Base-by-base conservation (phyloP, 768 basidiomycete genomes). In the Termitomyces eurrhizus region DNA sequence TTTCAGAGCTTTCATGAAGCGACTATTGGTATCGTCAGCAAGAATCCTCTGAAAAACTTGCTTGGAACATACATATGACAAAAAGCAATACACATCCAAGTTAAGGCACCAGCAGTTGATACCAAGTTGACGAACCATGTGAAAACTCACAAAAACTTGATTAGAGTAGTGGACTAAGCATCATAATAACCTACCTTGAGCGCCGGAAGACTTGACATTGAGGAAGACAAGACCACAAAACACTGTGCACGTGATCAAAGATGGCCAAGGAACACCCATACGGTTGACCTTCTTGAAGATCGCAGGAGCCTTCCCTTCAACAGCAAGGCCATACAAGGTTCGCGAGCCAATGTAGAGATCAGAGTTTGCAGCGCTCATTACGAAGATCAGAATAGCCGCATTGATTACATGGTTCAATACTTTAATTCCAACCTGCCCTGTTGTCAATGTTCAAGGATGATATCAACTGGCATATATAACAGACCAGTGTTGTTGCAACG, bases 361-460 rank as follows among this genome's bases (percentile, higher is more conserved):
- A 16, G 82, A 83, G 69, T 87, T 88, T 21, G 86, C 80, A 2
- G 81, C 80, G 64, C 83, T 83, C 69, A 84, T 75, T n/a, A 87
- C 83, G 69, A 87, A 88, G 63, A 88, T 72, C 29, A 88, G 75
- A 63, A 88, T 83, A 4, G 78, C 80, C 14, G 77, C 81, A 62
- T 89, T 88, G 67, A 92, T 85, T 62, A 92, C 70, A 68, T 90
- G 81, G 59, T 83, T 78, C 9, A 88, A 73, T 11, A 77, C 77
- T 63, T 77, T 78, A 70, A 90, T 87, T 32, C 84, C 83, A 52
- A 81, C 84, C 66, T 78, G 39, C 8, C 45, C 33, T 42, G 33
- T 24, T 5, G 26, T 65, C 44, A 52, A 7, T 33, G 11, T 41
- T 45, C 26, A 36, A 39, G 14, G 52, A 45, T 24, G 37, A 7